Percentiles rank a stretch among this genome's conserved stretches.
phyloP scores from a whole-genome alignment of 2,329 filamentous ascomycete genomes.

The Atkinsonella texensis region DNA sequence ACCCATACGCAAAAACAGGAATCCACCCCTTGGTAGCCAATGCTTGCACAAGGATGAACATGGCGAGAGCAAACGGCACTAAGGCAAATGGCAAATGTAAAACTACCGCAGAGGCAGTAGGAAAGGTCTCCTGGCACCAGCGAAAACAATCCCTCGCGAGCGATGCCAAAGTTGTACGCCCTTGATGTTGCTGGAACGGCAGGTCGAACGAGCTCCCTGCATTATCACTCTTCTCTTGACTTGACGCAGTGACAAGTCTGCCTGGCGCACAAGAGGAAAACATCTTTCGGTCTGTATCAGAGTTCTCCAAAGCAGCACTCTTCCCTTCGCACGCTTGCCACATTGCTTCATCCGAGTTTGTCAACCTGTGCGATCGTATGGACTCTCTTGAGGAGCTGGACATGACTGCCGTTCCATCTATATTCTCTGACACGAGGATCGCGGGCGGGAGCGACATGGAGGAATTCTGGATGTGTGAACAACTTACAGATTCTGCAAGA shows the following conservation, averaged over 20 bases:
- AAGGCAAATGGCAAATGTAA: constrained; percentile 55
- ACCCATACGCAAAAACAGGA: constrained; percentile 58
- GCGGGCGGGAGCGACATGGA: constrained; percentile 5
- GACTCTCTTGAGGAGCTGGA: constrained; percentile 4
- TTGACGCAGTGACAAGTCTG: neutral
- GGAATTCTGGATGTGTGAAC: neutral
- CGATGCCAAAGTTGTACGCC: constrained; percentile 39
- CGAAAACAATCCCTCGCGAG: constrained; percentile 30
- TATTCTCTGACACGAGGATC: constrained; percentile 10
- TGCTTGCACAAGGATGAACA: constrained; percentile 65
- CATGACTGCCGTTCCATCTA: constrained; percentile 7
- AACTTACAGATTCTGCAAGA: neutral
- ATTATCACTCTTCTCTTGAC: neutral
- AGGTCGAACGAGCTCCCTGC: neutral
- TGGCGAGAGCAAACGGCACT: constrained; percentile 58
- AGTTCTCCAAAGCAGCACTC: neutral
- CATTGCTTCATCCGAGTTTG: neutral
- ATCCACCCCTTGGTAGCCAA: constrained; percentile 67
- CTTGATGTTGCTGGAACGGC: constrained; percentile 4
- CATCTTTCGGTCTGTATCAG: neutral
- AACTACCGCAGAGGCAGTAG: constrained; percentile 53
- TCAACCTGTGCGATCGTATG: neutral
- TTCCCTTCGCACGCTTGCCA: neutral
- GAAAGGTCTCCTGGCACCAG: constrained; percentile 61
- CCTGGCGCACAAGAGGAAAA: neutral